Evolutionary conservation across 2,329 filamentous ascomycete genomes (phyloP), one percentile per base, ranked within the genome.

Genomic region (Orbilia brochopaga): DNA sequence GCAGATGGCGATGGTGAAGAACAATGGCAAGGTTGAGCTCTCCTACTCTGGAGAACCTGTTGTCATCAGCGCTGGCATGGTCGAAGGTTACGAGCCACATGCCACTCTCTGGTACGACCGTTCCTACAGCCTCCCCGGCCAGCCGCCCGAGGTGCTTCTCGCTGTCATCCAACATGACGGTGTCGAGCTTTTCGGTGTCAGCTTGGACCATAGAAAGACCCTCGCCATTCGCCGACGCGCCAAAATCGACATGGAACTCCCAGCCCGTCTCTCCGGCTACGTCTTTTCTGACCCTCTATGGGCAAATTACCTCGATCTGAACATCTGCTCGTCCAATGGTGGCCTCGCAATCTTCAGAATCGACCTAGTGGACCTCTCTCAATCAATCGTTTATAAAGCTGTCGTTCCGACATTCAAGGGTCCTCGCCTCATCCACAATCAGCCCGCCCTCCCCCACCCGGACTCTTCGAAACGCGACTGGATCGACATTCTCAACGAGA

Each of bases 401-500:
- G 1, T 21, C 1, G 30, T 61, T 8, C 67, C 67, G 1, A 54
- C 46, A 8, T 72, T 72, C 17, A 32, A 55, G 15, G 55, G 55
- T 10, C 67, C 54, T 1, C 52, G 19, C 2, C 10, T 72, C 1
- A 53, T 65, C n/a, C 54, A 52, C 30, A 72, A 72, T 19, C 55
- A 72, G 11, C n/a, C 42, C 1, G 50, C 40, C 27, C 46, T 65
- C n/a, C 50, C 60, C 2, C 48, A 65, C n/a, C 67, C 67, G 2
- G 60, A 60, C 42, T 40, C 55, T 7, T 65, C 37, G 50, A 65
- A 61, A 40, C 55, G 51, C 21, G 67, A 72, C 24, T 72, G 62
- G 27, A 72, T 72, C 19, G 67, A 72, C 11, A 72, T 72, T 15
- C 67, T 72, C 40, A 55, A 72, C 42, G 56, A 65, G 27, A 72